phyloP scores from a whole-genome alignment of 129 eudicot species.

The Dittrichia graveolens region DNA sequence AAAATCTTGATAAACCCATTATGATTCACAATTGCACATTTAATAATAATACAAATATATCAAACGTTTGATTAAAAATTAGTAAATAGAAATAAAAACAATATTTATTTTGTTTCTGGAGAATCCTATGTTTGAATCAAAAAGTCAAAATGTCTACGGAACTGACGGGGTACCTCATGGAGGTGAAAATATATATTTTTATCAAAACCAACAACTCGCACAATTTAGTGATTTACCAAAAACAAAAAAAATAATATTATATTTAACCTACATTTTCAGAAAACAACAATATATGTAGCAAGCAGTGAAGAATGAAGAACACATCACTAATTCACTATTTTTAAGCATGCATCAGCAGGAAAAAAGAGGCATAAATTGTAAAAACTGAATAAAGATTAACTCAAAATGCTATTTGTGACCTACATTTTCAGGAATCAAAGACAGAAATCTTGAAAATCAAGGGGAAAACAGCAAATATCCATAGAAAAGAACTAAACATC shows the following conservation, averaged over 20 bases:
- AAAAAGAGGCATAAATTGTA: neutral
- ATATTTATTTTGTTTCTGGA: neutral
- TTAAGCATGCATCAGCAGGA: conserved; percentile 24
- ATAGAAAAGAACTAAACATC: neutral
- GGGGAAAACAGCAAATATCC: conserved; percentile 1
- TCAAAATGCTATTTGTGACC: conserved; percentile 8
- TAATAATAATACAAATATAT: conserved; percentile 8
- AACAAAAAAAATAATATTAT: neutral
- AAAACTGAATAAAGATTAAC: neutral
- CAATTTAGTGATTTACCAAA: no score
- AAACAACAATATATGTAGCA: conserved; percentile 5
- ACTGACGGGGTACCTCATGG: neutral
- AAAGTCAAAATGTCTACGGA: neutral
- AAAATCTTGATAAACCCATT: neutral
- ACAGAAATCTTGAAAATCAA: conserved; percentile 25
- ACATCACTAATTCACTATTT: neutral
- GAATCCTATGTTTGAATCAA: conserved; percentile 32
- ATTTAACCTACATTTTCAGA: conserved; percentile 33
- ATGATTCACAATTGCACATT: conserved; percentile 18
- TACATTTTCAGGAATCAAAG: conserved; percentile 28
- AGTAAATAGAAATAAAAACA: neutral
- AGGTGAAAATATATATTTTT: neutral
- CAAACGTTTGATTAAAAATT: conserved; percentile 18
- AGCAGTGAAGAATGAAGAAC: conserved; percentile 9
- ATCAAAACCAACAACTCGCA: conserved; percentile 2